phyloP scores from a whole-genome alignment of 2,329 filamentous ascomycete species.

The Aspergillus vadensis region DNA sequence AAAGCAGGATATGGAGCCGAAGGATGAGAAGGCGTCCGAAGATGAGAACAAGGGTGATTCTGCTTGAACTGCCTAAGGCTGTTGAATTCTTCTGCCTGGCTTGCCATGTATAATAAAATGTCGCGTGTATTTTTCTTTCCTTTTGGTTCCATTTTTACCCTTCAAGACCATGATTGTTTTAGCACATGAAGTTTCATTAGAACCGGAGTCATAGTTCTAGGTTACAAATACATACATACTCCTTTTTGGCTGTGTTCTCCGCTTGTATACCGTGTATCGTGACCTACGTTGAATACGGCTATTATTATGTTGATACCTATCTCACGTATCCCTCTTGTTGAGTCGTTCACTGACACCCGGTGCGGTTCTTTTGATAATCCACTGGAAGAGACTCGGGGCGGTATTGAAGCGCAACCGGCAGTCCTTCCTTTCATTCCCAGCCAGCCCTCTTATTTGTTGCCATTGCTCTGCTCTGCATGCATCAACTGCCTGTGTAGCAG shows the following conservation, averaged over 20 bases:
- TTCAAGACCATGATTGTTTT: slow-evolving; percentile 21
- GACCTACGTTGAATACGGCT: neutral
- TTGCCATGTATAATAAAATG: slow-evolving; percentile 41
- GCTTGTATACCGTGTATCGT: neutral
- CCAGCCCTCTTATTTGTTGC: neutral
- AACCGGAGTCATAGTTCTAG: slow-evolving; percentile 9
- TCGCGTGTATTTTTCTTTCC: slow-evolving; percentile 22
- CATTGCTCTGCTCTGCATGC: neutral
- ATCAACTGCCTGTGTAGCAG: slow-evolving; percentile 42
- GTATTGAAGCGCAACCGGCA: too few relatives aligned
- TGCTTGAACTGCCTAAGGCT: slow-evolving; percentile 21
- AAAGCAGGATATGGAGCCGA: slow-evolving; percentile 77
- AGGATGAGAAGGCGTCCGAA: slow-evolving; percentile 45
- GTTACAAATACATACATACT: slow-evolving; percentile 1
- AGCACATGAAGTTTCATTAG: slow-evolving; percentile 17
- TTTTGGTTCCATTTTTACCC: slow-evolving; percentile 2
- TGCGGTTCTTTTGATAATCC: neutral
- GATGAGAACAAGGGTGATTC: slow-evolving; percentile 38
- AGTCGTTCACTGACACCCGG: neutral
- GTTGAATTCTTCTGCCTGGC: slow-evolving; percentile 6
- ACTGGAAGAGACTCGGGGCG: too few relatives aligned
- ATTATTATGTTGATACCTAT: neutral
- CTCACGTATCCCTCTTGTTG: neutral
- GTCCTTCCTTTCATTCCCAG: neutral
- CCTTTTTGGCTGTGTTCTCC: neutral